Base-by-base conservation (phyloP, 352 stramenopile genomes). In the Phytophthora fragariaefolia region DNA sequence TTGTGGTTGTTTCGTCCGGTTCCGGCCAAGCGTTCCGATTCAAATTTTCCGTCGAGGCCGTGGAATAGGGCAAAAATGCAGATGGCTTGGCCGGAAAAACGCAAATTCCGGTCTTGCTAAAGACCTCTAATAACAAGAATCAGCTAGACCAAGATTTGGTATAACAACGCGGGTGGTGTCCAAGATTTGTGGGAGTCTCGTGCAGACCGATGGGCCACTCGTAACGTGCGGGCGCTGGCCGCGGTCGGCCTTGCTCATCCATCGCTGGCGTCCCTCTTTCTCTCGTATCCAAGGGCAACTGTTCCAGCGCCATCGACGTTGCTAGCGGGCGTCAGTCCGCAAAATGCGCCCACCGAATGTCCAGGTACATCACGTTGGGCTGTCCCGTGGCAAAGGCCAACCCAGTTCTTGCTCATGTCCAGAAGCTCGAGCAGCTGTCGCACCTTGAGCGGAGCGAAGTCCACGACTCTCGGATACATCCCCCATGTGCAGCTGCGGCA, bases 381-480 rank as follows among this genome's bases (percentile, higher is more conserved):
- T 64, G 49, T 1, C 32, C 43, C 3, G 18, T 58, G 20, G 46
- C 73, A 52, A 86, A 86, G 20, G 73, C 58, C 10, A 83, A 86
- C 70, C 69, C 73, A 86, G 48, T 83, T 86, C 47, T 74, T 74
- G 48, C 75, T 83, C 38, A 86, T 67, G 27, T 86, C 72, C 15
- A 86, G 65, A 20, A 63, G 77, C 51, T 82, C 64, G 7, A 82
- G 54, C 27, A 36, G 52, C 28, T 50, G 24, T 20, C 80, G 13
- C 20, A 34, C 12, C 7, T 58, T 46, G 12, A 86, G 23, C 22
- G 73, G 45, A 26, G 47, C 57, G 54, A 83, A 82, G 17, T 86
- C 75, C 15, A 79, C 63, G 17, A 79, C 65, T 50, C 67, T 82
- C 77, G 0, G 77, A 83, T 27, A 86, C 49, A 55, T 86, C 77